Evolutionary conservation across 2,329 filamentous ascomycete genomes (phyloP).

Genomic region (Beauveria australis): DNA sequence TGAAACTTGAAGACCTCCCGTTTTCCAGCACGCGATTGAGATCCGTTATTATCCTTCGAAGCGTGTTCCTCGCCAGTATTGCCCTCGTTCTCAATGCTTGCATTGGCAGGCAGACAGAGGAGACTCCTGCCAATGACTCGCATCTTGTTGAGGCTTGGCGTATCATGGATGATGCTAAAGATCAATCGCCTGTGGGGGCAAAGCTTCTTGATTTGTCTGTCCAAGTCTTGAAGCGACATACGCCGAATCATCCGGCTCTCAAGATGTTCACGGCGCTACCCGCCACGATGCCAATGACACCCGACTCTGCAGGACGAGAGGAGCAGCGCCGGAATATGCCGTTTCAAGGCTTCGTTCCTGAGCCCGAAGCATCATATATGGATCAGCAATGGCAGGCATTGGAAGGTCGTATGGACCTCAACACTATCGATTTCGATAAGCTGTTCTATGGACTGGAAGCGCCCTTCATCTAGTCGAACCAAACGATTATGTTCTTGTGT

Average conservation of each 20-base stretch:
- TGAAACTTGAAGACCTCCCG: constrained; percentile 20
- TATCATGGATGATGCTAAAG: constrained; percentile 24
- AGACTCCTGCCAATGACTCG: constrained; percentile 18
- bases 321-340: constrained; percentile 11
- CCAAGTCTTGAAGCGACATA: constrained; percentile 26
- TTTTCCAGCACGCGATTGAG: constrained; percentile 22
- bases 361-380: constrained; percentile 14
- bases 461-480: constrained; percentile 20
- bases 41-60: constrained; percentile 23
- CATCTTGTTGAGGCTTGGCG: constrained; percentile 24
- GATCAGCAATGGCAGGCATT: constrained; percentile 21
- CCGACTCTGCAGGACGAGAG: constrained; percentile 19
- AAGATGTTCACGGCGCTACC: constrained; percentile 14
- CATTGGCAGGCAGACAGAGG: constrained; percentile 17
- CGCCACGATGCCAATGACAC: constrained; percentile 20
- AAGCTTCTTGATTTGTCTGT: constrained; percentile 24
- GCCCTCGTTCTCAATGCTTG: constrained; percentile 27
- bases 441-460: constrained; percentile 27
- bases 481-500: background rate
- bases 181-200: constrained; percentile 21
- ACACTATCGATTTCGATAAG: constrained; percentile 28
- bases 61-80: constrained; percentile 27
- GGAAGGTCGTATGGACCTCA: constrained; percentile 23
- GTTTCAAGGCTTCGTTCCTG: constrained; percentile 9
- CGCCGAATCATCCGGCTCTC: constrained; percentile 18